A percentile compares a stretch with the other conserved stretches of the same genome.
These are phyloP conservation scores for Royoungia palumana DNA, from an alignment of 768 basidiomycete genomes.

Conservation along the genomic window DNA sequence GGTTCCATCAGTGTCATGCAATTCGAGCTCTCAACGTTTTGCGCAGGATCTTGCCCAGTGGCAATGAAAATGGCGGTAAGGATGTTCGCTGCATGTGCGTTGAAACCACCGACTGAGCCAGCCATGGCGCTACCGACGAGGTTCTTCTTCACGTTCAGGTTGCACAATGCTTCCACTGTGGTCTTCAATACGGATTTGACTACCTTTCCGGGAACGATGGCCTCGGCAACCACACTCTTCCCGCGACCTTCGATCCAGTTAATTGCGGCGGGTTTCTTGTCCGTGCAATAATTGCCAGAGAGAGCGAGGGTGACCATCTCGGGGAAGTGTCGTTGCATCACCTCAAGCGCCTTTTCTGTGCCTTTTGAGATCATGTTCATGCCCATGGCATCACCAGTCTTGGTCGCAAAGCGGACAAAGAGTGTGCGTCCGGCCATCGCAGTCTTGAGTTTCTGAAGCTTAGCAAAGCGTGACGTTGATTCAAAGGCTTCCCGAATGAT, in stretches of 20 bases:
- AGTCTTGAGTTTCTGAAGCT: conserved; percentile 79
- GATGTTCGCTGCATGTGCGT: conserved; percentile 98
- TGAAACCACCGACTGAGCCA: conserved; percentile 95
- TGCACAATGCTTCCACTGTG: conserved; percentile 83
- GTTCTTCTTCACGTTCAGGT: conserved; percentile 96
- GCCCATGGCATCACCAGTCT: conserved; percentile 98
- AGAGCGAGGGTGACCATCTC: conserved; percentile 89
- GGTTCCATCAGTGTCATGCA: conserved; percentile 99
- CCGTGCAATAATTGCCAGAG: conserved; percentile 98
- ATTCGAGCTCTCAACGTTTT: conserved; percentile 97
- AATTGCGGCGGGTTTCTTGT: conserved; percentile 99
- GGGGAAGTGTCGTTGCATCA: conserved; percentile 75
- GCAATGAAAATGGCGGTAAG: conserved; percentile 94
- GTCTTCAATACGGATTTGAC: conserved; percentile 94
- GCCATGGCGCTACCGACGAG: conserved; percentile 97
- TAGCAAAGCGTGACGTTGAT: conserved; percentile 90
- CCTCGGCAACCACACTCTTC: conserved; percentile 97
- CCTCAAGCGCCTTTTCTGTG: conserved; percentile 89
- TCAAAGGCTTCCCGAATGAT: conserved; percentile 86
- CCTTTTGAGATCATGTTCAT: conserved; percentile 99
- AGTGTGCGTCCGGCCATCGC: conserved; percentile 91
- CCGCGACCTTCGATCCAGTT: conserved; percentile 99
- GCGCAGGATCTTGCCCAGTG: conserved; percentile 97
- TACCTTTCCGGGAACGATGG: conserved; percentile 82
- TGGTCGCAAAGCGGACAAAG: conserved; percentile 90